Base-by-base conservation (phyloP, 108 stramenopile species). In the Mayamaea pseudoterrestris region DNA sequence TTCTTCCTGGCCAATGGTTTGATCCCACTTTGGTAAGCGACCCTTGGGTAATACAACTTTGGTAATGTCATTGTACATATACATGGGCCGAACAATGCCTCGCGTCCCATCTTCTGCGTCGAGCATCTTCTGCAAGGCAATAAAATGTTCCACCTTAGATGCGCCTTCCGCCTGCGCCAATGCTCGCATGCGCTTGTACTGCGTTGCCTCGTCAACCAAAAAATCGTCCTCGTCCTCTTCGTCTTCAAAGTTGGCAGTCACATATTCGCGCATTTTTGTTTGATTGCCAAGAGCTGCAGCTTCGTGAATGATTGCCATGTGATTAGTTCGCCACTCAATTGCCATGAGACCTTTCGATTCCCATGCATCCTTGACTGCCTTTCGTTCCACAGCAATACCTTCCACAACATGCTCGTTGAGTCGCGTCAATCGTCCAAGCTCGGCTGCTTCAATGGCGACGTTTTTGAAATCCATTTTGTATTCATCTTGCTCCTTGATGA, bases 221-320 rank as follows among this genome's bases (percentile, higher is more conserved):
- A n/a, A n/a, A n/a, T n/a, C n/a, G 5, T 41, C 40, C 21, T 41
- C 40, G 14, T 49, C 47, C 22, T 49, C 47, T 21, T 4, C 30
- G 12, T 35, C 50, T 34, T 34, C 11, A 12, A 9, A 20, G 36
- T 51, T 51, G 35, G 50, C 35, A 3, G 37, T 36, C 3, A 51
- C 35, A 11, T 51, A 14, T 35, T 51, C 50, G 20, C 27, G 50
- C 35, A 51, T 22, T 20, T 25, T 18, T 13, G 35, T 7, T 14
- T 30, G 35, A 8, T 18, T 16, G 3, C 50, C 50, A 18, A 21
- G 20, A 5, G 27, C 27, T 14, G 50, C 50, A 23, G 50, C 50
- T 17, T 51, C 34, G 17, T 51, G 50, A 51, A 51, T 51, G 20
- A 51, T 29, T 14, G 50, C 34, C 50, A 51, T 51, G 36, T 36